Percentiles rank a stretch among this genome's conserved stretches.
Conservation (phyloP, 306 rosid species). For the Cicer chorassanicum region DNA sequence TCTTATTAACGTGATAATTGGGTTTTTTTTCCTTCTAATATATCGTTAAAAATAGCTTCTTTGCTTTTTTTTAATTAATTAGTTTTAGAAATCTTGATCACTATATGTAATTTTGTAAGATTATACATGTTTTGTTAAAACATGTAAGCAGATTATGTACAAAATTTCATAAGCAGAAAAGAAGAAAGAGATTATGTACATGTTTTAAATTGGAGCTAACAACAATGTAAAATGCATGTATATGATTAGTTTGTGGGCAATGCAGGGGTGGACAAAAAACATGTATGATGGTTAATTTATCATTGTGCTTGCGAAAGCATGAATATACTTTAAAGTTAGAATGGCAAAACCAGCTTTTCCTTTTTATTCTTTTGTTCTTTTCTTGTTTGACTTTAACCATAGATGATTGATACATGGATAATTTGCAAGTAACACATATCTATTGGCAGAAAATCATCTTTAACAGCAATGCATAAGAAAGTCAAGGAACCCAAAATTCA, state of each 20-base stretch:
- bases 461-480: not conserved
- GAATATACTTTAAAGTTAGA: conserved; percentile 36
- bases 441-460: not conserved
- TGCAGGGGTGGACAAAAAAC: not conserved
- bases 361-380: not conserved
- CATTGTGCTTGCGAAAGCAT: conserved; percentile 42
- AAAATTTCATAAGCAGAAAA: too few relatives aligned
- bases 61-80: not conserved
- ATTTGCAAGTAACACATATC: not conserved
- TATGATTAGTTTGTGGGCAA: conserved; percentile 1
- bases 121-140: not conserved
- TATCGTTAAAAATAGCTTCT: too few relatives aligned
- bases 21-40: too few relatives aligned
- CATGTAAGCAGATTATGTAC: too few relatives aligned
- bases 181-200: not conserved
- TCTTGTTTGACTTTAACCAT: conserved; percentile 38
- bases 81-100: not conserved
- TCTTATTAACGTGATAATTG: too few relatives aligned
- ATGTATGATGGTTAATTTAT: conserved; percentile 45
- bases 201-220: not conserved
- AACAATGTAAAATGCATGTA: conserved; percentile 24
- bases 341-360: conserved; percentile 39
- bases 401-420: not conserved
- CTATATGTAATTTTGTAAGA: not conserved
- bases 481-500: not conserved